Base-by-base conservation (phyloP, 2,329 filamentous ascomycete species). In the Triangularia verruculosa region DNA sequence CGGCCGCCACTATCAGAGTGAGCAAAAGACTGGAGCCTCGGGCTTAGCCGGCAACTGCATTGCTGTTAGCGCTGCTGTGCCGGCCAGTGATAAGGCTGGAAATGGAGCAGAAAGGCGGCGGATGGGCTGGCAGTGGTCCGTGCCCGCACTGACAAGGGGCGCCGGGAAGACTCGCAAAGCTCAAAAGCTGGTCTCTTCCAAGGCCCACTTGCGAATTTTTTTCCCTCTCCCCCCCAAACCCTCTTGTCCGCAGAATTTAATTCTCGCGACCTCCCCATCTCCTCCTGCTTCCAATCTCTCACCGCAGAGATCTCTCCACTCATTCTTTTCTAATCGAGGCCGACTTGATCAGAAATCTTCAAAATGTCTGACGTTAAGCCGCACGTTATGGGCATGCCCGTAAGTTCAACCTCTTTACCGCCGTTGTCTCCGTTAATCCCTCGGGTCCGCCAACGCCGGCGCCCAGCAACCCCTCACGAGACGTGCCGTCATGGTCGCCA, bases 331-430 rank as follows among this genome's bases (percentile, higher is more conserved):
- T 78, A 76, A 72, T 77, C 75, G 73, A 72, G 72, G 71, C 76
- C 71, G 75, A 76, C 73, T 77, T 78, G 76, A 79, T 73, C 74
- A 77, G 54, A 63, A 64, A 65, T 72, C 56, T 76, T 75, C 79
- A 84, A 76, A 74, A 87, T 86, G 84, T 79, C 83, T 77, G 70
- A 75, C 72, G 79, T 84, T 74, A 78, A 58, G 53, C 53, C 81
- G 71, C 84, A 80, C 77, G 81, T 89, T 74, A 74, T 88, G 83
- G 86, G 86, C 84, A 88, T 89, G 84, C 84, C 85, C 78, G 86
- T 89, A 83, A 83, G 84, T 54, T 52, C 82, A 62, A 27, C 58
- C 59, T 61, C 64, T 63, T 55, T 66, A 57, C 51, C 51, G 53
- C 25, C 62, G 71, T 71, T 70, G 69, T 71, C 71, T 71, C 73